Evolutionary conservation across 1,284 basidiomycete genomes (phyloP).

Genomic region (Papiliotrema terrestris): DNA sequence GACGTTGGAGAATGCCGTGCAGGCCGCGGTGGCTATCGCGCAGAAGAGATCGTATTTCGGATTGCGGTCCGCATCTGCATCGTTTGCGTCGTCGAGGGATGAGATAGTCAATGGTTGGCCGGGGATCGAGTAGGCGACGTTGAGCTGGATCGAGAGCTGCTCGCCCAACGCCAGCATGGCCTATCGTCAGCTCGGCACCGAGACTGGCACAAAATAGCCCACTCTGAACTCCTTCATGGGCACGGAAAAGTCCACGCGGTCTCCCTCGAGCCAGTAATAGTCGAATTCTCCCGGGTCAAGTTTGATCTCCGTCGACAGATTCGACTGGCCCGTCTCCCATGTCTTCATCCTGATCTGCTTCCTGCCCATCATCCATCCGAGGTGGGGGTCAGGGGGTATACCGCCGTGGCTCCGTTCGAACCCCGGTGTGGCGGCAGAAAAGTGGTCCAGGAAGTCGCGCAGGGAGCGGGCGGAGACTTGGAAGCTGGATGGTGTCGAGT

Average conservation of each 20-base stretch:
- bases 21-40: slow-evolving; percentile 44
- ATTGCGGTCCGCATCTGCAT: not conserved
- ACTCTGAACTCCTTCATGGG: slow-evolving; percentile 50
- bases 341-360: slow-evolving; percentile 42
- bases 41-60: slow-evolving; percentile 37
- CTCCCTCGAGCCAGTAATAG: slow-evolving; percentile 33
- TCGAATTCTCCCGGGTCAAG: slow-evolving; percentile 42
- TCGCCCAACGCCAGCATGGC: slow-evolving; percentile 44
- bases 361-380: slow-evolving; percentile 44
- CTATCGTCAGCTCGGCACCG: slow-evolving; percentile 20
- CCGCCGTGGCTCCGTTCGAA: not conserved
- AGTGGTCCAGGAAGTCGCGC: slow-evolving; percentile 48
- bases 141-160: slow-evolving; percentile 38
- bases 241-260: slow-evolving; percentile 38
- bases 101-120: slow-evolving; percentile 44
- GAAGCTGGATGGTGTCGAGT: slow-evolving; percentile 41
- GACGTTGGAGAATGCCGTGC: slow-evolving; percentile 34
- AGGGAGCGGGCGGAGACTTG: slow-evolving; percentile 37
- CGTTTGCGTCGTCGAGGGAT: slow-evolving; percentile 8
- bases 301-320: slow-evolving; percentile 43
- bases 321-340: slow-evolving; percentile 32
- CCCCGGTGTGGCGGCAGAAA: slow-evolving; percentile 20
- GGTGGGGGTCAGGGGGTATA: slow-evolving; percentile 30
- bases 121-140: slow-evolving; percentile 40
- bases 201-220: slow-evolving; percentile 9